phyloP scores from a whole-genome alignment of 2,329 filamentous ascomycete species.

The Davidsoniella virescens region DNA sequence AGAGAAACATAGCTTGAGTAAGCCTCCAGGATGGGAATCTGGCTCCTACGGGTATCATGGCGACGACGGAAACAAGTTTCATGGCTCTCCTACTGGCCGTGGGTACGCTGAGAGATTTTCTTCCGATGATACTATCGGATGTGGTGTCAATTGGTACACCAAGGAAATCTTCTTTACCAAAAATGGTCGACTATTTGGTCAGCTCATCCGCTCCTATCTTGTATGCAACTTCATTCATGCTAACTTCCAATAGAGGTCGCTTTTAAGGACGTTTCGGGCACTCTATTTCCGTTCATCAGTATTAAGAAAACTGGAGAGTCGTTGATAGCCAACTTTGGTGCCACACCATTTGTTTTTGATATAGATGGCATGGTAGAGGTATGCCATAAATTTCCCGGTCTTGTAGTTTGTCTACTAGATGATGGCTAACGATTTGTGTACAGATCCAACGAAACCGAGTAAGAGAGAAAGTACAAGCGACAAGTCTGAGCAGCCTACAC shows the following conservation, averaged over 20 bases:
- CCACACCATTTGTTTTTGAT: slow-evolving; percentile 44
- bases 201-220: background rate
- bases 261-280: slow-evolving; percentile 48
- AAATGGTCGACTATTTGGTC: slow-evolving; percentile 42
- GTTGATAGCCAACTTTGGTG: slow-evolving; percentile 47
- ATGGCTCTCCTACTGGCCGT: slow-evolving; percentile 39
- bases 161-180: slow-evolving; percentile 53
- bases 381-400: slow-evolving; percentile 19
- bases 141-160: slow-evolving; percentile 48
- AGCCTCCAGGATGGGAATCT: slow-evolving; percentile 48
- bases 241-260: slow-evolving; percentile 40
- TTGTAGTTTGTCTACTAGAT: background rate
- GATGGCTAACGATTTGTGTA: too few species aligned
- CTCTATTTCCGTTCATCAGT: slow-evolving; percentile 51
- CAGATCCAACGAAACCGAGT: too few species aligned
- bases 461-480: too few species aligned
- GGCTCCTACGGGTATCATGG: slow-evolving; percentile 56
- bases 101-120: slow-evolving; percentile 40
- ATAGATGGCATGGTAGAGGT: slow-evolving; percentile 77
- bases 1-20: slow-evolving; percentile 23
- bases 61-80: slow-evolving; percentile 48
- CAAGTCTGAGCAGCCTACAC: too few species aligned
- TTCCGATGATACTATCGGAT: slow-evolving; percentile 43
- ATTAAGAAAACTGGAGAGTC: slow-evolving; percentile 48
- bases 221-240: background rate